phyloP scores from a whole-genome alignment of 2,329 filamentous ascomycete species.

The Bipolaris victoriae region DNA sequence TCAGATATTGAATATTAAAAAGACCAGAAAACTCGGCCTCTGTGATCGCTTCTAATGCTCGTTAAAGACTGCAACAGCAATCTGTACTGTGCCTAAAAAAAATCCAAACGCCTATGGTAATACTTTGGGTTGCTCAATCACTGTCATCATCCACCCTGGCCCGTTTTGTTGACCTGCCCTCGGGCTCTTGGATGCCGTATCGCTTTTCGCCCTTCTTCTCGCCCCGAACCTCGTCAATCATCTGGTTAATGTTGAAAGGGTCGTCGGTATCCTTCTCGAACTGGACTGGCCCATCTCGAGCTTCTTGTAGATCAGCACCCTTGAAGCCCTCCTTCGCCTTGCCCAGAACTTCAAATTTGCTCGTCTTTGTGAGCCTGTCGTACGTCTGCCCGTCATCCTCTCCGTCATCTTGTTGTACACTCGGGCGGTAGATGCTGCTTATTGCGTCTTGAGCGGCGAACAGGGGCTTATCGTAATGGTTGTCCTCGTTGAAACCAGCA shows the following conservation, averaged over 20 bases:
- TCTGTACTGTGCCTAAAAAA: slow-evolving; percentile 5
- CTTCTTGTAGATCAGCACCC: slow-evolving; percentile 81
- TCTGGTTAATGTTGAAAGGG: slow-evolving; percentile 93
- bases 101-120: slow-evolving; percentile 11
- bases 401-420: slow-evolving; percentile 71
- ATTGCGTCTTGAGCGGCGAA: slow-evolving; percentile 96
- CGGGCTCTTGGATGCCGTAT: slow-evolving; percentile 74
- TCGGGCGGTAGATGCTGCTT: slow-evolving; percentile 89
- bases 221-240: slow-evolving; percentile 79
- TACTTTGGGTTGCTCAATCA: slow-evolving; percentile 27
- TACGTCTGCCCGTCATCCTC: slow-evolving; percentile 83
- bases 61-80: slow-evolving; percentile 3
- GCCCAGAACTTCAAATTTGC: slow-evolving; percentile 86
- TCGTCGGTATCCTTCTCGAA: slow-evolving; percentile 90
- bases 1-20: background rate
- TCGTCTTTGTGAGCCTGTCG: slow-evolving; percentile 84
- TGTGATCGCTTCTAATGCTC: slow-evolving; percentile 9
- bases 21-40: background rate
- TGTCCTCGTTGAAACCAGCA: slow-evolving; percentile 94
- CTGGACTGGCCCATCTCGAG: slow-evolving; percentile 88
- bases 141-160: slow-evolving; percentile 77
- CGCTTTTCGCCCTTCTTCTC: slow-evolving; percentile 69
- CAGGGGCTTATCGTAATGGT: slow-evolving; percentile 94
- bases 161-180: slow-evolving; percentile 66
- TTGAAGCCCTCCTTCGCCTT: slow-evolving; percentile 85